Evolutionary conservation across 2,329 filamentous ascomycete species (phyloP), one percentile per base, ranked within the genome.

Genomic region (Aureobasidium sp.): DNA sequence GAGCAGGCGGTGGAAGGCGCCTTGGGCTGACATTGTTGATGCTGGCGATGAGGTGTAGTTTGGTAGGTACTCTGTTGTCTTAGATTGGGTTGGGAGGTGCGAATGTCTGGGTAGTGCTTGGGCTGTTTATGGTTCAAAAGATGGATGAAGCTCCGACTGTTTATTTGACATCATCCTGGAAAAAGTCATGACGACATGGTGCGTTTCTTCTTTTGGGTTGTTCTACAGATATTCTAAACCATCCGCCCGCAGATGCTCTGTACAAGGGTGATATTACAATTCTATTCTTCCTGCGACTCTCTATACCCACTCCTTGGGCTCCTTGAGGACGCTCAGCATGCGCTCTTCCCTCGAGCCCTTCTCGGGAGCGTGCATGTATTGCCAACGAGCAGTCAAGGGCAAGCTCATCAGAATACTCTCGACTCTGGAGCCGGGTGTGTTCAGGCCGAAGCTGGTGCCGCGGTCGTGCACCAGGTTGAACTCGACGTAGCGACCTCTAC

Each of bases 341-440:
- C 90, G 82, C 74, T 89, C 88, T 77, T 99, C 94, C 66, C 86
- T 76, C 72, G 84, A 88, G 63, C 85, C 86, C 66, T 86, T 86
- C 70, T 87, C 85, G 0, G 90, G 89, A 72, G 87, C 84, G 75
- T 96, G 89, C 92, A 97, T 97, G 75, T 99, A 99, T 72, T 88
- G 85, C 94, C 94, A 99, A 68, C 86, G 85, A 27, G 94, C 94
- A 15, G 93, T 97, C 66, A 96, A 79, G 6, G 94, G 94, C 73
- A 99, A 78, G 76, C 91, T 97, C 91, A 99, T 97, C 67, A 99
- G 77, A 63, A 99, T 99, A 74, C 92, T 97, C 81, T 99, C 94
- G 2, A 99, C 86, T 64, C 94, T 83, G 6, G 92, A 89, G 45
- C 91, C 91, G 0, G 94, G 94, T 0, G 93, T 96, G 71, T 94